Conservation (phyloP, 306 rosid species). For the Malus orientalis region DNA sequence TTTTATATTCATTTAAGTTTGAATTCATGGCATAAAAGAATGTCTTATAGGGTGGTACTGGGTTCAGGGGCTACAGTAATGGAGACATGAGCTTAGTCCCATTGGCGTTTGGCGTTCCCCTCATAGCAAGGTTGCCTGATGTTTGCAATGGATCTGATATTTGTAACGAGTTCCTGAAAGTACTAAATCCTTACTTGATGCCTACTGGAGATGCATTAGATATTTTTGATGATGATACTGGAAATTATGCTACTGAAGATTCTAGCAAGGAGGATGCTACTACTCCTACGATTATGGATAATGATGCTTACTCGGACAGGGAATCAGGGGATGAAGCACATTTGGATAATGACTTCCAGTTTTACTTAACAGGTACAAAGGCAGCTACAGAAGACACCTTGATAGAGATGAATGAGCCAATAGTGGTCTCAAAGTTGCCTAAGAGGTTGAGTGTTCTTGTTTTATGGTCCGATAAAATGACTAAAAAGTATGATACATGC, state of each 20-base stretch:
- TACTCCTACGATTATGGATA: slow-evolving; percentile 33
- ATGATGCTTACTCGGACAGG: slow-evolving; percentile 29
- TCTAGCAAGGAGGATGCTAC: slow-evolving; percentile 31
- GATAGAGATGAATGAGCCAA: slow-evolving; percentile 37
- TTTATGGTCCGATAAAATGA: slow-evolving; percentile 57
- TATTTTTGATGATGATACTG: slow-evolving; percentile 22
- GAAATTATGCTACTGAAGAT: slow-evolving; percentile 35
- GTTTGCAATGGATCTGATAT: slow-evolving; percentile 43
- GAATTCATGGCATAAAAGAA: not conserved
- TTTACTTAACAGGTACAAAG: slow-evolving; percentile 19
- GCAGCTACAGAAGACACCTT: slow-evolving; percentile 6
- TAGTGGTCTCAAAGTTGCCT: slow-evolving; percentile 11
- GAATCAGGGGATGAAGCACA: slow-evolving; percentile 29
- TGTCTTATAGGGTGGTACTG: not conserved
- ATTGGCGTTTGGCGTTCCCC: slow-evolving; percentile 50
- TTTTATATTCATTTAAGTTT: not conserved
- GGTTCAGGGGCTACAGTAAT: slow-evolving; percentile 26
- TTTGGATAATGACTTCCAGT: slow-evolving; percentile 41
- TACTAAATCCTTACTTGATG: slow-evolving; percentile 47
- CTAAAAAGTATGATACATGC: slow-evolving; percentile 36
- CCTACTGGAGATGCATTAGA: slow-evolving; percentile 26
- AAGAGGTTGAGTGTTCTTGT: slow-evolving; percentile 38
- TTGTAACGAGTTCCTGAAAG: slow-evolving; percentile 42
- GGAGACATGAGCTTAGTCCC: slow-evolving; percentile 3
- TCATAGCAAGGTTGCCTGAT: slow-evolving; percentile 53